Evolutionary conservation across 2,329 filamentous ascomycete species (phyloP).

Genomic region (Neonectria faginata): DNA sequence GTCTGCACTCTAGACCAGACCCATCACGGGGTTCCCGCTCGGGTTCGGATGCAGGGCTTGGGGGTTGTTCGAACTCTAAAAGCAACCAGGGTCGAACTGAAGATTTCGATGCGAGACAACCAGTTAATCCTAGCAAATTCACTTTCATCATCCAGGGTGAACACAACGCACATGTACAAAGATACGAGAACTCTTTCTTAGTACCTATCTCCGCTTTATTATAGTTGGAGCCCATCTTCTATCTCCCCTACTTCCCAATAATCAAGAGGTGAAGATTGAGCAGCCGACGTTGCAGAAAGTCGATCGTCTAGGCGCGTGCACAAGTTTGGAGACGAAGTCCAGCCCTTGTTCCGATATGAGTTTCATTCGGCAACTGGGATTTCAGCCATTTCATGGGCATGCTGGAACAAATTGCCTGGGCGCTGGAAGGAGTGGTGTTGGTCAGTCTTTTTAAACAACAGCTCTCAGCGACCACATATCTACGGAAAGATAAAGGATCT

Average conservation of each 20-base stretch:
- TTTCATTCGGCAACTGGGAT: background rate
- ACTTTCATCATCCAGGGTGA: background rate
- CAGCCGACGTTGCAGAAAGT: too few relatives aligned
- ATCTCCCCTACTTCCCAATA: too few relatives aligned
- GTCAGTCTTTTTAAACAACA: constrained; percentile 3
- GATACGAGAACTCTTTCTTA: background rate
- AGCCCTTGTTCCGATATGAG: too few relatives aligned
- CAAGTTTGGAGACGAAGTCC: too few relatives aligned
- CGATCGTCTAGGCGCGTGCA: too few relatives aligned
- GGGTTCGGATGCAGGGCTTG: background rate
- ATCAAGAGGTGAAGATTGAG: too few relatives aligned
- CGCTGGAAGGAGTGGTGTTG: background rate
- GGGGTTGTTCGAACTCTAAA: background rate
- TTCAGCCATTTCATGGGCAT: background rate
- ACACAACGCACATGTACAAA: background rate
- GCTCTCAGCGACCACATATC: constrained; percentile 11
- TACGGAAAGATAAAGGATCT: background rate
- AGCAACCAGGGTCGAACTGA: background rate
- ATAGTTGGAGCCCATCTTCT: too few relatives aligned
- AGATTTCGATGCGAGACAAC: background rate
- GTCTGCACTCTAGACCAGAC: background rate
- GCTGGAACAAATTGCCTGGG: background rate
- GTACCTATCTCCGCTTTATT: background rate
- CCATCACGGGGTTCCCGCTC: background rate
- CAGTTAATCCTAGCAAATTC: background rate